Evolutionary conservation across 768 basidiomycete genomes (phyloP), one percentile per base, ranked within the genome.

Genomic region (Lentinula lateritia): DNA sequence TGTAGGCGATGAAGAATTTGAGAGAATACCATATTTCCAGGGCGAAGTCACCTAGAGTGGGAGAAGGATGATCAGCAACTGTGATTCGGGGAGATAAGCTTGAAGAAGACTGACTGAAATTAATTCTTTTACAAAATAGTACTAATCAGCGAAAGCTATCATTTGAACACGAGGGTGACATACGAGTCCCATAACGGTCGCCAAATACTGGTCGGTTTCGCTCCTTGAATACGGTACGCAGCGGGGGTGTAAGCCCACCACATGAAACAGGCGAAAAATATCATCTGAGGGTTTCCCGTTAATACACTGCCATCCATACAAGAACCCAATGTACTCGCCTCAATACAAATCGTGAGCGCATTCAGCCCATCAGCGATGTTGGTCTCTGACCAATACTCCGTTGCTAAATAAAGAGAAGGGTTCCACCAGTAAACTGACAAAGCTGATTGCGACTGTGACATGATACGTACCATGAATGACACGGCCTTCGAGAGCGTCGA

Each of bases 291-390:
- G 13, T 6, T 38, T 35, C 67, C 63, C 62, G 45, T 46, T 6
- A 1, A 41, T 63, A 28, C 36, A 32, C 32, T 39, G 55, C 10
- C 18, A 2, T 42, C 12, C 45, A 13, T 12, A 15, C 48, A n/a
- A 34, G 7, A 0, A 16, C 32, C 55, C 32, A 61, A 46, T 20
- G 45, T 35, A 62, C 71, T 58, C 65, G 90, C 91, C 83, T 96
- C 94, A 55, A 95, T 84, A 65, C 90, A 92, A 32, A 86, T 92
- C 15, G 89, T 77, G 3, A 97, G 78, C 0, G 94, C 92, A 63
- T 86, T 90, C 34, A 95, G 73, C 1, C 94, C 94, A 62, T 96
- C 82, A 0, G 92, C 83, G 54, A 96, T 85, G 68, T 96, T 95
- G 3, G 88, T 86, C 38, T 78, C 73, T 2, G 93, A 91, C 93